These are phyloP conservation scores for Diddensiella transvaalensis DNA, from an alignment of 805 yeast genomes.

Conservation along the genomic window DNA sequence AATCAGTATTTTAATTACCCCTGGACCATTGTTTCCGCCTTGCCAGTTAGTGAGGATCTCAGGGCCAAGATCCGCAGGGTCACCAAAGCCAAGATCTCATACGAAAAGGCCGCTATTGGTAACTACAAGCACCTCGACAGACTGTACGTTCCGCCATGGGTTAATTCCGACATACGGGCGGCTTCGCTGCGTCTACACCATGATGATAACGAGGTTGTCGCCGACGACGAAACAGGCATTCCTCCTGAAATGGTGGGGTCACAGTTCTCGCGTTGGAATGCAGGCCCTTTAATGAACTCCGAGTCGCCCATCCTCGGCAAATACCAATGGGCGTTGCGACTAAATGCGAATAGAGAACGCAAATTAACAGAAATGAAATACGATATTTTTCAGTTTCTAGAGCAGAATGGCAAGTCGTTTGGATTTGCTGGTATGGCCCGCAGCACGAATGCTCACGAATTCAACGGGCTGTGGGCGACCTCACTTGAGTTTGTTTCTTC, in stretches of 20 bases:
- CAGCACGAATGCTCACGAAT: slow-evolving; percentile 68
- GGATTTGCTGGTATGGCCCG: slow-evolving; percentile 67
- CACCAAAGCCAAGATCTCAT: slow-evolving; percentile 43
- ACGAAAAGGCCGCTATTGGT: slow-evolving; percentile 40
- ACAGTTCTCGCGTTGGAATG: slow-evolving; percentile 83
- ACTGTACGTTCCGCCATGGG: slow-evolving; percentile 44
- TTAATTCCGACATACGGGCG: slow-evolving; percentile 34
- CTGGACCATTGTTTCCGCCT: slow-evolving; percentile 74
- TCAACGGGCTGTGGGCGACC: slow-evolving; percentile 63
- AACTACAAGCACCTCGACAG: slow-evolving; percentile 60
- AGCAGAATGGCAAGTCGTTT: slow-evolving; percentile 60
- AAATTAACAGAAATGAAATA: slow-evolving; percentile 68
- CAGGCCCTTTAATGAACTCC: slow-evolving; percentile 58
- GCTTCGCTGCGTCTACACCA: slow-evolving; percentile 6
- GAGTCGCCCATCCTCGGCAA: slow-evolving; percentile 59
- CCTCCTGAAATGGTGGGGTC: slow-evolving; percentile 61
- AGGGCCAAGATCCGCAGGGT: slow-evolving; percentile 40
- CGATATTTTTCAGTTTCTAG: slow-evolving; percentile 74
- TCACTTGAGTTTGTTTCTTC: slow-evolving; percentile 56
- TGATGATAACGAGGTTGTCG: too few relatives aligned
- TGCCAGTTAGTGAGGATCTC: slow-evolving; percentile 58
- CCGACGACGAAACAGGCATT: slow-evolving; percentile 38
- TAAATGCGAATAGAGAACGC: slow-evolving; percentile 63
- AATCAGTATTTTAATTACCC: slow-evolving; percentile 73
- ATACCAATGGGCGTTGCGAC: slow-evolving; percentile 73